A percentile compares a stretch with the other conserved stretches of the same genome.
These are phyloP conservation scores for Hanseniaspora occidentalis DNA, from an alignment of 805 yeast species.

Conservation along the genomic window DNA sequence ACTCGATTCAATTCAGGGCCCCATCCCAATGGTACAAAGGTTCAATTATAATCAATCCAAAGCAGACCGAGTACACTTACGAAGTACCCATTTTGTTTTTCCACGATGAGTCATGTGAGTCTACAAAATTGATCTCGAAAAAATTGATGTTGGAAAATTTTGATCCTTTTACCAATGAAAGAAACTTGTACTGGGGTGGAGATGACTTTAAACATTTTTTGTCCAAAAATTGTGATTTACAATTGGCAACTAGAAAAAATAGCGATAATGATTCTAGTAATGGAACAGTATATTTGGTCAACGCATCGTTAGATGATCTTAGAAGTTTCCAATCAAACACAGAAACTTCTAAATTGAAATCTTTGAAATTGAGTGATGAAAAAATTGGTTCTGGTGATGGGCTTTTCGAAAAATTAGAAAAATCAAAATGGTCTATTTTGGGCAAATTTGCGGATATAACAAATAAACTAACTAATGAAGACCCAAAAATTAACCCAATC, in stretches of 20 bases:
- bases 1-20: conserved; percentile 69
- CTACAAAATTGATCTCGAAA: conserved; percentile 52
- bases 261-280: conserved; percentile 13
- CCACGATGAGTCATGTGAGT: conserved; percentile 80
- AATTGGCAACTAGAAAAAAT: conserved; percentile 67
- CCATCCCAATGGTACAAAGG: conserved; percentile 90
- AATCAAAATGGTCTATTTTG: conserved; percentile 64
- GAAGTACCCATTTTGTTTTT: conserved; percentile 77
- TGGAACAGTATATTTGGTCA: conserved; percentile 4
- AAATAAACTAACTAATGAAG: conserved; percentile 19
- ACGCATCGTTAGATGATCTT: conserved; percentile 22
- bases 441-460: conserved; percentile 76
- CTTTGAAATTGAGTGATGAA: background rate
- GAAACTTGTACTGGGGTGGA: conserved; percentile 83
- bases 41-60: conserved; percentile 61
- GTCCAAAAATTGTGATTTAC: conserved; percentile 43
- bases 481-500: conserved; percentile 1
- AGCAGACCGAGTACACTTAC: conserved; percentile 34
- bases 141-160: conserved; percentile 44
- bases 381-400: background rate
- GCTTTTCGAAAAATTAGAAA: background rate
- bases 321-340: conserved; percentile 23
- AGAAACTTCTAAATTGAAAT: background rate
- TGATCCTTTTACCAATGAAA: conserved; percentile 53
- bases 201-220: conserved; percentile 53